Percentiles rank a stretch among this genome's conserved stretches.
Evolutionary conservation across 768 basidiomycete genomes (phyloP).

Genomic region (Exsudoporus frostii): DNA sequence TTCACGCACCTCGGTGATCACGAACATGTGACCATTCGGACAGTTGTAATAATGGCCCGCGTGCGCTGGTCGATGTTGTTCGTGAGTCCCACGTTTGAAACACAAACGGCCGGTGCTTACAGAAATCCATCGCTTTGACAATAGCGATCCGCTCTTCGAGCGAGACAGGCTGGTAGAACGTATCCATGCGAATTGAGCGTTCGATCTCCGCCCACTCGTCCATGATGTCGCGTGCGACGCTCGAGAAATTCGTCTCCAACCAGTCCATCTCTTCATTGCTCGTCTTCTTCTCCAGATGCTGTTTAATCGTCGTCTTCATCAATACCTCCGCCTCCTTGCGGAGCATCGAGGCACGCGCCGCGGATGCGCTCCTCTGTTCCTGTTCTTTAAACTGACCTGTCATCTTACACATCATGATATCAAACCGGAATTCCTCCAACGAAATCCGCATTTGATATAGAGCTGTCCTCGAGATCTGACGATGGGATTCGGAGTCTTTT

Average conservation of each 20-base stretch:
- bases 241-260: constrained; percentile 43
- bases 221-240: constrained; percentile 36
- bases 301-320: constrained; percentile 2
- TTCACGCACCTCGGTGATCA: constrained; percentile 48
- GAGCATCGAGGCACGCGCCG: constrained; percentile 16
- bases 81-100: neutral
- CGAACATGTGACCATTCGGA: constrained; percentile 59
- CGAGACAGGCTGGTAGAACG: constrained; percentile 52
- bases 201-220: constrained; percentile 47
- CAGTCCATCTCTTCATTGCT: constrained; percentile 31
- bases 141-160: constrained; percentile 50
- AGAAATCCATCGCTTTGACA: constrained; percentile 48
- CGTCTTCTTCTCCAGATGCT: constrained; percentile 25
- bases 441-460: constrained; percentile 44
- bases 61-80: constrained; percentile 24
- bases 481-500: constrained; percentile 45
- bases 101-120: constrained; percentile 27
- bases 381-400: constrained; percentile 14
- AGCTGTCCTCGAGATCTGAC: constrained; percentile 47
- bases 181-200: constrained; percentile 37
- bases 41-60: constrained; percentile 50
- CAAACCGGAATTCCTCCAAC: constrained; percentile 51
- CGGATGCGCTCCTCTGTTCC: constrained; percentile 20
- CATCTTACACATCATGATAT: constrained; percentile 34
- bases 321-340: neutral